A percentile compares a stretch with the other conserved stretches of the same genome.
phyloP scores from a whole-genome alignment of 1,139 yeast genomes.

The Yamadazyma sp. region DNA sequence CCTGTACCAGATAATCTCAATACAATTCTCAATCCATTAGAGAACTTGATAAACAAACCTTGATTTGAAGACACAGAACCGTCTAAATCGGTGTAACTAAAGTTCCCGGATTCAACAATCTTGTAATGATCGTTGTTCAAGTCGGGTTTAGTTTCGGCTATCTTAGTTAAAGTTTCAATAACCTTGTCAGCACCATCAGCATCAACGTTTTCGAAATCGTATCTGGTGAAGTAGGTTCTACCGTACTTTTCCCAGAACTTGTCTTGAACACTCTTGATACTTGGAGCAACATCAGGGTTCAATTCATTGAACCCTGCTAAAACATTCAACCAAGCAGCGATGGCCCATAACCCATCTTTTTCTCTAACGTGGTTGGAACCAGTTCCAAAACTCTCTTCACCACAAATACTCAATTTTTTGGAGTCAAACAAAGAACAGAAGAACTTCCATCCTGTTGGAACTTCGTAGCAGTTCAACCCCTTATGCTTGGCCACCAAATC shows the following conservation, averaged over 20 bases:
- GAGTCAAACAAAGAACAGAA: constrained; percentile 95
- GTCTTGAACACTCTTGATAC: constrained; percentile 77
- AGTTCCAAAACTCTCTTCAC: constrained; percentile 97
- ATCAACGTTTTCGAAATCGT: constrained; percentile 85
- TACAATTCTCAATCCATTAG: constrained; percentile 81
- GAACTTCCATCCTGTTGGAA: constrained; percentile 99
- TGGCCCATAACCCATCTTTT: constrained; percentile 98
- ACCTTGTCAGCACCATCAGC: constrained; percentile 74
- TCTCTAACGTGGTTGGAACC: constrained; percentile 97
- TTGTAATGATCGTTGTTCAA: constrained; percentile 49
- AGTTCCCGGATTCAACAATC: constrained; percentile 80
- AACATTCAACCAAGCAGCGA: constrained; percentile 94
- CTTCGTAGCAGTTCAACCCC: constrained; percentile 81
- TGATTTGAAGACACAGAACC: constrained; percentile 91
- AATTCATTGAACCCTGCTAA: constrained; percentile 74
- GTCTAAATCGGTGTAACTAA: constrained; percentile 90
- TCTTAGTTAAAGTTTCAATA: constrained; percentile 52
- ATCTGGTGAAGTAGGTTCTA: constrained; percentile 96
- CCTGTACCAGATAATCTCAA: constrained; percentile 97
- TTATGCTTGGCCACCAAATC: constrained; percentile 86
- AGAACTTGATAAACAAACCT: constrained; percentile 83
- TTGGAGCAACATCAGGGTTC: constrained; percentile 53
- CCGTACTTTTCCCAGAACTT: constrained; percentile 93
- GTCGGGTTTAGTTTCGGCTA: constrained; percentile 31
- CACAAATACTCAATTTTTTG: constrained; percentile 90